Percentiles rank a stretch among this genome's conserved stretches.
Conservation (phyloP, 257 asterid species). For the Rubia yunnanensis region DNA sequence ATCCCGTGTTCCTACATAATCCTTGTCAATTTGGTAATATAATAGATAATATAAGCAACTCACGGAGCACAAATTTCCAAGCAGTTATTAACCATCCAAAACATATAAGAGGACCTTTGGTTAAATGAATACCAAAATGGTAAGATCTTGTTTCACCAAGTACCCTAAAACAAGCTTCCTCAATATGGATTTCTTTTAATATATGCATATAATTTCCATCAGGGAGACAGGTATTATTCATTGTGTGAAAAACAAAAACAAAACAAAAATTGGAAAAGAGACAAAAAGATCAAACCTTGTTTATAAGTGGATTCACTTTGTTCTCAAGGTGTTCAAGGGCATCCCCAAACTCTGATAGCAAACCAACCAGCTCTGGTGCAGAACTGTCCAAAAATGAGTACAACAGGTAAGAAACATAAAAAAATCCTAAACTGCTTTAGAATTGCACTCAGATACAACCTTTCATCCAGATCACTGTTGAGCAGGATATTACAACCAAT, state of each 20-base stretch:
- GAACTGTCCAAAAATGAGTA: constrained; percentile 40
- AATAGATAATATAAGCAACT: neutral
- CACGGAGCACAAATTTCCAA: neutral
- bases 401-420: neutral
- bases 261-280: neutral
- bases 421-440: neutral
- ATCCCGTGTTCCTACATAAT: neutral
- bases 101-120: neutral
- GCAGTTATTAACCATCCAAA: neutral
- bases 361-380: constrained; percentile 88
- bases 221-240: neutral
- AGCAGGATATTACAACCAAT: neutral
- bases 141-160: neutral
- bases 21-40: neutral
- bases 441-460: neutral
- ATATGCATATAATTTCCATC: neutral
- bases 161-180: neutral
- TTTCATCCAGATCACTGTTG: neutral
- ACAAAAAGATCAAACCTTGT: constrained; percentile 41
- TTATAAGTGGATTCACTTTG: constrained; percentile 68
- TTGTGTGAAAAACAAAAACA: neutral
- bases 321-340: constrained; percentile 65
- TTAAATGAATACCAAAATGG: neutral
- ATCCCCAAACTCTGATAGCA: constrained; percentile 72
- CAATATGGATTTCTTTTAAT: neutral